These are phyloP conservation scores for Boletus rubropictus DNA, from an alignment of 768 basidiomycete genomes.

Conservation along the genomic window DNA sequence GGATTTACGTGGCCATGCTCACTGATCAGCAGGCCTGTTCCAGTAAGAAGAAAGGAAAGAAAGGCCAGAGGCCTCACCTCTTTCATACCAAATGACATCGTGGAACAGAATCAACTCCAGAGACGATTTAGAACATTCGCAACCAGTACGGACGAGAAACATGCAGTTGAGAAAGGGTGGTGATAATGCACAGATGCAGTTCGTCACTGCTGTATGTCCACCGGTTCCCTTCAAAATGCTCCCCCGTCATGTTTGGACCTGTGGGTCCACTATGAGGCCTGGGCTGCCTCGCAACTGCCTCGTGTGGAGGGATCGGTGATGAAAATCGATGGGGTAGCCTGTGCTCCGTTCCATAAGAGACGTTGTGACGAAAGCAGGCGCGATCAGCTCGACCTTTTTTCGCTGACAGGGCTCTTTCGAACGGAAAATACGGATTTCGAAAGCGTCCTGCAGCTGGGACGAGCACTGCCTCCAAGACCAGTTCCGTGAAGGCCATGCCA, in stretches of 20 bases:
- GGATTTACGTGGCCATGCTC: conserved; percentile 11
- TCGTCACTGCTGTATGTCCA: neutral
- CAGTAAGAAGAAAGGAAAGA: neutral
- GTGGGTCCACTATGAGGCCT: conserved; percentile 1
- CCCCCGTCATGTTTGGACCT: neutral
- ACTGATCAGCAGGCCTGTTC: too few species aligned
- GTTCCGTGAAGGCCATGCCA: neutral
- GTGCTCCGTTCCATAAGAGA: neutral
- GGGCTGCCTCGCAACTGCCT: conserved; percentile 21
- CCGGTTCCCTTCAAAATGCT: neutral
- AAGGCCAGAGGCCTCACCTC: conserved; percentile 2
- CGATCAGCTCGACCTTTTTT: neutral
- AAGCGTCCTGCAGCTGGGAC: conserved; percentile 4
- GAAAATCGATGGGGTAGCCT: neutral
- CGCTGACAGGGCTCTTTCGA: neutral
- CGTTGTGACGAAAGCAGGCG: neutral
- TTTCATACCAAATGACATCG: conserved; percentile 19
- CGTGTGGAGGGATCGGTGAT: conserved; percentile 8
- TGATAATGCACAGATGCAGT: neutral
- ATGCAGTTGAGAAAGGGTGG: conserved; percentile 4
- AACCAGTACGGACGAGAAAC: conserved; percentile 7
- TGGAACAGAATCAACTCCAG: conserved; percentile 4
- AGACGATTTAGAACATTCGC: conserved; percentile 7
- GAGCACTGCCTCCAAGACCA: conserved; percentile 1
- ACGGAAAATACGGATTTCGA: neutral